Conservation (phyloP, 192 early-diverging fungal species). For the Coemansia sp. region DNA sequence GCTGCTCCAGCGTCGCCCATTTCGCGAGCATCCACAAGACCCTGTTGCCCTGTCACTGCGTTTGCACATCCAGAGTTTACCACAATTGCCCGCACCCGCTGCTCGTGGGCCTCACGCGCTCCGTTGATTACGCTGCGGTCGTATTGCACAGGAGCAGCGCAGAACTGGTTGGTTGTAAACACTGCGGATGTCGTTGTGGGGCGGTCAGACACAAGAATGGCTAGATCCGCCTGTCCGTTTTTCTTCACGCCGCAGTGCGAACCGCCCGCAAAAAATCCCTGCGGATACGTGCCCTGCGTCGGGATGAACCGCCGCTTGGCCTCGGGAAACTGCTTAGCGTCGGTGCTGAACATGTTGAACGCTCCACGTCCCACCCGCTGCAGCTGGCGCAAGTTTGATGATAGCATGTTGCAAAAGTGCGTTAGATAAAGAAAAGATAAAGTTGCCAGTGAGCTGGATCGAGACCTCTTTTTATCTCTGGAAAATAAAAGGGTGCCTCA, state of each 20-base stretch:
- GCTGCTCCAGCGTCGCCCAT: constrained; percentile 65
- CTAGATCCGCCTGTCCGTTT: constrained; percentile 74
- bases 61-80: constrained; percentile 95
- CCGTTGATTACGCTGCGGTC: constrained; percentile 63
- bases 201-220: constrained; percentile 70
- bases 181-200: constrained; percentile 81
- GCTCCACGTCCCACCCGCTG: constrained; percentile 12
- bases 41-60: constrained; percentile 88
- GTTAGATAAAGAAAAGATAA: background rate
- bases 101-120: constrained; percentile 45
- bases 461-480: background rate
- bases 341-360: constrained; percentile 45
- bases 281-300: constrained; percentile 74
- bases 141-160: constrained; percentile 85
- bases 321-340: constrained; percentile 41
- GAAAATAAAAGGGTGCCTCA: background rate
- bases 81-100: constrained; percentile 59
- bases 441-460: background rate
- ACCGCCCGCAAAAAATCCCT: constrained; percentile 80
- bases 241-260: constrained; percentile 80
- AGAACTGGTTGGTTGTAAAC: constrained; percentile 91
- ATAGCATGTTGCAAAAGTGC: constrained; percentile 17
- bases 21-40: constrained; percentile 71
- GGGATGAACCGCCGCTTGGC: constrained; percentile 70
- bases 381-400: constrained; percentile 13